phyloP scores from a whole-genome alignment of 345 rosid genomes.

The Citrus inodora region DNA sequence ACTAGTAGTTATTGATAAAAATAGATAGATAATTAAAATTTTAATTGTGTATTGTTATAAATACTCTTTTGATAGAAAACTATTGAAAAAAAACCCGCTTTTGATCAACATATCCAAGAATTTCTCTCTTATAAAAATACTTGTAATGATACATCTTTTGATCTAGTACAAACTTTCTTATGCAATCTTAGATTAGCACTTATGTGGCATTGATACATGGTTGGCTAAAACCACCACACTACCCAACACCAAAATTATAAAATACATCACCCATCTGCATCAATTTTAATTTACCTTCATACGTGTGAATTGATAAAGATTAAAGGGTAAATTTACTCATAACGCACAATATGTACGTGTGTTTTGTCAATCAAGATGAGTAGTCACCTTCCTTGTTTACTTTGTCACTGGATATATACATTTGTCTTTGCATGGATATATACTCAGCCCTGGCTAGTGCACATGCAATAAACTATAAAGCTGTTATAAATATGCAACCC shows the following conservation, averaged over 20 bases:
- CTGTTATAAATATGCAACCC: not conserved
- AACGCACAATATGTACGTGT: not conserved
- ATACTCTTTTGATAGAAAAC: too few relatives aligned
- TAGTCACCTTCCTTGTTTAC: not conserved
- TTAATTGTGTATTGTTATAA: too few relatives aligned
- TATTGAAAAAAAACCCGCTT: too few relatives aligned
- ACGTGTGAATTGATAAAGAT: not conserved
- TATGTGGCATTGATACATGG: too few relatives aligned
- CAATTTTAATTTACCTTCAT: not conserved
- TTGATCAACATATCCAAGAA: too few relatives aligned
- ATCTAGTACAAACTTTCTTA: too few relatives aligned
- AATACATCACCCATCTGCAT: too few relatives aligned
- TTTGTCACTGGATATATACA: not conserved
- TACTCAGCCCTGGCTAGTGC: not conserved
- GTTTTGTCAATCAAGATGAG: not conserved
- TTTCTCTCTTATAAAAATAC: too few relatives aligned
- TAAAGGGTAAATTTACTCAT: not conserved
- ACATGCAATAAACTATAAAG: not conserved
- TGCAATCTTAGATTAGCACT: too few relatives aligned
- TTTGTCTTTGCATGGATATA: not conserved
- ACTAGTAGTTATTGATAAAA: too few relatives aligned
- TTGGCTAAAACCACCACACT: not conserved
- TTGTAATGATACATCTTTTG: too few relatives aligned
- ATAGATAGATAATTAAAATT: too few relatives aligned
- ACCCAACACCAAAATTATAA: not conserved